Evolutionary conservation across 2,329 filamentous ascomycete species (phyloP).

Genomic region (Sclerotinia sclerotiorum): DNA sequence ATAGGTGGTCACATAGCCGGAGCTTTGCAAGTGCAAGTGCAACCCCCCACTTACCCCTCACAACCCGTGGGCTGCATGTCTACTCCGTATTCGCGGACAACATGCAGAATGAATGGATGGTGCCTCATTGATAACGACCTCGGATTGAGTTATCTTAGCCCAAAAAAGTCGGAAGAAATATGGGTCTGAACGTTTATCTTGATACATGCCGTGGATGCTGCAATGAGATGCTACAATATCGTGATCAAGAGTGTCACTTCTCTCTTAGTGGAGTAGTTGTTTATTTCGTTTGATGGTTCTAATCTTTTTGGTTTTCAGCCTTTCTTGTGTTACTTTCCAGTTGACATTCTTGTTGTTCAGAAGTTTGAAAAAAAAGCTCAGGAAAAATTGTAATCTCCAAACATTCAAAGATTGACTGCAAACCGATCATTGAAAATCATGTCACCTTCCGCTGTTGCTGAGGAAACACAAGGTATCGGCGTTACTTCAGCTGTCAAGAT

Average conservation of each 20-base stretch:
- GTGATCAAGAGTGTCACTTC: neutral
- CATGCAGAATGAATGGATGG: neutral
- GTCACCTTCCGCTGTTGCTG: constrained; percentile 13
- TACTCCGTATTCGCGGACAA: neutral
- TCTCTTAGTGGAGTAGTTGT: neutral
- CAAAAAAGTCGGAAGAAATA: neutral
- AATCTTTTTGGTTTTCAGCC: neutral
- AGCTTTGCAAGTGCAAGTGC: neutral
- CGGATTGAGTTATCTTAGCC: neutral
- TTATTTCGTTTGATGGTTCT: neutral
- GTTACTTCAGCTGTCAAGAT: neutral
- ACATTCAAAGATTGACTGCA: neutral
- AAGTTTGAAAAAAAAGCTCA: neutral
- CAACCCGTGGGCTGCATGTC: neutral
- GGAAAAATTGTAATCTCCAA: neutral
- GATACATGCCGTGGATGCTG: constrained; percentile 17
- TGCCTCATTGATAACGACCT: neutral
- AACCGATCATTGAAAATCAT: neutral
- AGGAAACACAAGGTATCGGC: neutral
- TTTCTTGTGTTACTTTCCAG: neutral
- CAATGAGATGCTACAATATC: constrained; percentile 16
- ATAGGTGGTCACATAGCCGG: neutral
- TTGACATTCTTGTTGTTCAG: neutral
- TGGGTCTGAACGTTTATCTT: neutral
- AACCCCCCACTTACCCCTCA: constrained; percentile 1